Conservation (phyloP, 78 protist genomes). For the Acrasis kona region DNA sequence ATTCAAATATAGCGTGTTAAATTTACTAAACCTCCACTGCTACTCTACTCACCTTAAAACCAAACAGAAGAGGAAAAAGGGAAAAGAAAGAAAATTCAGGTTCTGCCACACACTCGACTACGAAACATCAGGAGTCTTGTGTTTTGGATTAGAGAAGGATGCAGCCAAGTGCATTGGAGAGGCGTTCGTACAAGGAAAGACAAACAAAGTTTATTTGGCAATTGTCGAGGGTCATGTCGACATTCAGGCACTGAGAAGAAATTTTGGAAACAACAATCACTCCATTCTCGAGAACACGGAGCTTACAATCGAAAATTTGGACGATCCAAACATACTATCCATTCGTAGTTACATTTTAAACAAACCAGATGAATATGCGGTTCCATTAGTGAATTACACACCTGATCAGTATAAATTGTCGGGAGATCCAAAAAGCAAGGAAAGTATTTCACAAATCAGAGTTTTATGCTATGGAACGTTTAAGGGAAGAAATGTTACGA, state of each 20-base stretch:
- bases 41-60: too few relatives aligned
- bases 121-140: conserved; percentile 22
- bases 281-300: too few relatives aligned
- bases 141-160: neutral
- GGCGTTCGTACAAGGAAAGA: neutral
- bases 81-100: neutral
- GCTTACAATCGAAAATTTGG: too few relatives aligned
- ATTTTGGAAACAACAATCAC: too few relatives aligned
- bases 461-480: neutral
- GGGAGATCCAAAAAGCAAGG: neutral
- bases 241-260: too few relatives aligned
- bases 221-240: conserved; percentile 10
- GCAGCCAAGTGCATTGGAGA: neutral
- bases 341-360: too few relatives aligned
- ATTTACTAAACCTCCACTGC: neutral
- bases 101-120: conserved; percentile 27
- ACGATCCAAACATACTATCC: too few relatives aligned
- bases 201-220: conserved; percentile 17
- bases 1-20: conserved; percentile 1
- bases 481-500: neutral
- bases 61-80: neutral
- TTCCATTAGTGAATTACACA: too few relatives aligned
- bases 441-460: neutral
- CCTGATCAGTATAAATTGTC: conserved; percentile 4
- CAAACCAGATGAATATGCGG: neutral